phyloP scores from a whole-genome alignment of 208 protist genomes.

The Trypanosoma scelopori region DNA sequence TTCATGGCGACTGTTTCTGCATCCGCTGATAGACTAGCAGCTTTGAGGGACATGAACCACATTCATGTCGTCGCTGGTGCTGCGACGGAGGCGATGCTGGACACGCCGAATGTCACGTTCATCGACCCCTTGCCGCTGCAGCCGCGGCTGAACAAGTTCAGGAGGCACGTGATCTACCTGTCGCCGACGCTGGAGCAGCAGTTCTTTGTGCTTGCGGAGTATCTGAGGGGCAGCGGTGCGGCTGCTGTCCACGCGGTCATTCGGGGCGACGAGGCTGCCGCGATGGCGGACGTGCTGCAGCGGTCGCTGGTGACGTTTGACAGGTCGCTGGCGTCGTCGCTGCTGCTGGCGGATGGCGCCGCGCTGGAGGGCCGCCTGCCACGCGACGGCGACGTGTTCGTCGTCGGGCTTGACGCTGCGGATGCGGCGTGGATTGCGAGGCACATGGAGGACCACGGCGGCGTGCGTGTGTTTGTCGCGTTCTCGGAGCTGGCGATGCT shows the following conservation, averaged over 20 bases:
- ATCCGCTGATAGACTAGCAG: neutral
- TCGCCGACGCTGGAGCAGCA: conserved; percentile 30
- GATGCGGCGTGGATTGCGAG: conserved; percentile 21
- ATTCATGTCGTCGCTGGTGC: conserved; percentile 11
- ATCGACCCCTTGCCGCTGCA: conserved; percentile 9
- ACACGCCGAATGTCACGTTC: conserved; percentile 2
- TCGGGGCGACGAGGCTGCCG: neutral
- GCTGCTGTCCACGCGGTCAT: conserved; percentile 6
- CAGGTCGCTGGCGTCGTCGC: conserved; percentile 1
- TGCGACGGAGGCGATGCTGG: conserved; percentile 8
- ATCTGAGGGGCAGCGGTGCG: neutral
- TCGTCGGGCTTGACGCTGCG: conserved; percentile 19
- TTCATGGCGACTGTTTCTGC: neutral
- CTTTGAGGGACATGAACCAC: neutral
- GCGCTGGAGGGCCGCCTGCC: neutral
- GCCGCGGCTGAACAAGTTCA: conserved; percentile 11
- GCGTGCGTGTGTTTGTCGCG: conserved; percentile 27
- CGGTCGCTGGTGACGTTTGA: conserved; percentile 9
- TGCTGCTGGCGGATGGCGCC: neutral
- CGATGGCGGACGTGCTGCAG: neutral
- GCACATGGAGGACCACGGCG: conserved; percentile 21
- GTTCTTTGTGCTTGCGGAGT: conserved; percentile 20
- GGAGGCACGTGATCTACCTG: conserved; percentile 8
- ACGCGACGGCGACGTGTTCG: conserved; percentile 3
- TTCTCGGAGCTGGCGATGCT: conserved; percentile 39